These are phyloP conservation scores for Conticribra weissflogii DNA, from an alignment of 108 stramenopile genomes.

Conservation along the genomic window DNA sequence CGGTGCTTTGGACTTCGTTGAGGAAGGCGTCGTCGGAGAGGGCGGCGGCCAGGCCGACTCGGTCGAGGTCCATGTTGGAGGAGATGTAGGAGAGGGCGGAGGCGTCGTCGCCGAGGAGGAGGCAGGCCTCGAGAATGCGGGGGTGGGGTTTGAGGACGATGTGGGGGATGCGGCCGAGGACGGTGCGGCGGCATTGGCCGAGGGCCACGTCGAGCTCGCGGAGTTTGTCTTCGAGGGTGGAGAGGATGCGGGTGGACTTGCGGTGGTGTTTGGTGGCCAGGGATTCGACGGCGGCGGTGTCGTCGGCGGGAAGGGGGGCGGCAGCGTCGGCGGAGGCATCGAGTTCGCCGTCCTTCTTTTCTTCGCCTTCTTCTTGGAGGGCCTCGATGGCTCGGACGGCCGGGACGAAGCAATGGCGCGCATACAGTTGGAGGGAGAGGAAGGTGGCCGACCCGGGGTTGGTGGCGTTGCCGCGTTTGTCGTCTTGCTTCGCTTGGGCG, in stretches of 20 bases:
- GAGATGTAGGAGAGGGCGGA: too few relatives aligned
- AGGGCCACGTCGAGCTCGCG: slow-evolving; percentile 80
- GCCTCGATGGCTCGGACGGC: slow-evolving; percentile 61
- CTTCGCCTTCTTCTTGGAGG: slow-evolving; percentile 30
- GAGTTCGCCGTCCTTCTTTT: slow-evolving; percentile 4
- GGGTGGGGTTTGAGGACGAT: slow-evolving; percentile 59
- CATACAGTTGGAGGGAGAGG: slow-evolving; percentile 69
- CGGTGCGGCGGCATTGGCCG: slow-evolving; percentile 66
- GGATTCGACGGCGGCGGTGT: slow-evolving; percentile 58
- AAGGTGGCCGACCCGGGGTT: slow-evolving; percentile 43
- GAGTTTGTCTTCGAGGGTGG: slow-evolving; percentile 69
- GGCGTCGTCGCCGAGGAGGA: neutral
- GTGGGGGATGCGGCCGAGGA: slow-evolving; percentile 59
- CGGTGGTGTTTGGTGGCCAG: slow-evolving; percentile 45
- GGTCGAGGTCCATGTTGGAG: slow-evolving; percentile 63
- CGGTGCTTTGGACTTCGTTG: slow-evolving; percentile 71
- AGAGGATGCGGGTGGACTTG: slow-evolving; percentile 45
- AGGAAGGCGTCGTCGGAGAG: slow-evolving; percentile 75
- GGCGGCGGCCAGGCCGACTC: slow-evolving; percentile 54
- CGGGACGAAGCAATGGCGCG: slow-evolving; percentile 80
- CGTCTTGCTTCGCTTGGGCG: slow-evolving; percentile 1
- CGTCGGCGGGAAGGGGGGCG: slow-evolving; percentile 20
- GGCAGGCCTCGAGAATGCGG: slow-evolving; percentile 37
- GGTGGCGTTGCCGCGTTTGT: neutral
- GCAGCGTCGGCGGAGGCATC: neutral